These are phyloP conservation scores for Trichoderma arundinaceum DNA, from an alignment of 2,329 filamentous ascomycete genomes.

Conservation along the genomic window DNA sequence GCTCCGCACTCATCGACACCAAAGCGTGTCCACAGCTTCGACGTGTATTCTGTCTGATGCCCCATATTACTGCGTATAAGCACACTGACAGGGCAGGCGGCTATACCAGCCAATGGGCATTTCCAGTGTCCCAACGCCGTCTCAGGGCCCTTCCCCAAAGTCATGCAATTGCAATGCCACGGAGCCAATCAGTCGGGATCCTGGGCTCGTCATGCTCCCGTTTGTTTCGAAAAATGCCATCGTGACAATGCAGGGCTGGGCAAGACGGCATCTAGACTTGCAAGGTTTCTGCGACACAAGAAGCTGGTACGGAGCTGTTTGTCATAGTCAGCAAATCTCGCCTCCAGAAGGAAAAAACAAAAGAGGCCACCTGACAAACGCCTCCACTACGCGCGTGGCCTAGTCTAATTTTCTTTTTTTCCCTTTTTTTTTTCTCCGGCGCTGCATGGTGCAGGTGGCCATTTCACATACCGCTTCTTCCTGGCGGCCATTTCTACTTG, in stretches of 20 bases:
- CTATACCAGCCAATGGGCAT: too few relatives aligned
- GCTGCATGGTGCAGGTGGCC: constrained; percentile 16
- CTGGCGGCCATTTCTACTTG: neutral
- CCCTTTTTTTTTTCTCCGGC: constrained; percentile 15
- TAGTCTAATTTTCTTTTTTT: constrained; percentile 24
- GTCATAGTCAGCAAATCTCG: constrained; percentile 28
- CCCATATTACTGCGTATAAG: too few relatives aligned
- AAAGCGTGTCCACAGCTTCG: too few relatives aligned
- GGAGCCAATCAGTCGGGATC: neutral
- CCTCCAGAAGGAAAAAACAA: constrained; percentile 11
- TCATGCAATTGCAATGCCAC: neutral
- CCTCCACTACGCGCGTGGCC: constrained; percentile 27
- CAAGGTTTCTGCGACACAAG: constrained; percentile 14
- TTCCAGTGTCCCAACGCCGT: neutral
- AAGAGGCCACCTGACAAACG: constrained; percentile 30
- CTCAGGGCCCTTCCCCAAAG: neutral
- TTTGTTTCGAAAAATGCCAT: constrained; percentile 21
- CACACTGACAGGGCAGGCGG: too few relatives aligned
- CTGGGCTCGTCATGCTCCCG: neutral
- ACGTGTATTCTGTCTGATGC: too few relatives aligned
- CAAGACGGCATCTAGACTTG: constrained; percentile 10
- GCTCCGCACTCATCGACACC: too few relatives aligned
- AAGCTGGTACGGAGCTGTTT: constrained; percentile 8
- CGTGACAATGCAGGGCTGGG: constrained; percentile 28
- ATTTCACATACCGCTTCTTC: constrained; percentile 27